Evolutionary conservation across 768 basidiomycete species (phyloP), one percentile per base, ranked within the genome.

Genomic region (Lentinula raphanica): DNA sequence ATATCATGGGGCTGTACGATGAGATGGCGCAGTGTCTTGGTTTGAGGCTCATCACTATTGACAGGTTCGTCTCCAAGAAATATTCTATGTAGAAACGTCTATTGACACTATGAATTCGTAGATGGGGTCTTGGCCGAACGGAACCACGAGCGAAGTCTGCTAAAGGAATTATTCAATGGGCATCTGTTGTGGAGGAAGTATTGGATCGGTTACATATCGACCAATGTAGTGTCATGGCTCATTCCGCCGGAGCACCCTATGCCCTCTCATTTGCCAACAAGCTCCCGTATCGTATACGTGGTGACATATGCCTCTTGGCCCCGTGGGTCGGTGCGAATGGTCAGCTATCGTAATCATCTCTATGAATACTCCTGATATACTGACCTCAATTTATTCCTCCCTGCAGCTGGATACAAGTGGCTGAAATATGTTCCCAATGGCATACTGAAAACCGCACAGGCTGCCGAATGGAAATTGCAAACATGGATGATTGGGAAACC

Each of bases 401-500:
- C 46, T 48, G 27, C n/a, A 90, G 89, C 81, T 66, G 88, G 92
- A 15, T 98, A 97, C 74, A 94, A 89, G 67, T 98, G 94, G 94
- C 80, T 99, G 54, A 96, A 94, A 71, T 98, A 94, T 68, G 90
- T 99, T 5, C 96, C 96, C 0, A 92, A 90, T 60, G 86, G 90
- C 28, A 84, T 99, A 38, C 77, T 99, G 62, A 94, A 91, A 75
- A 94, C 94, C 0, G 96, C 94, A 0, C 94, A 96, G 70, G 92
- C 94, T 3, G 96, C 96, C 0, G 96, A 99, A 67, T 98, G 94
- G 94, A 93, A 90, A 70, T 78, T 98, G 45, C 94, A 97, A 67
- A 90, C 92, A 0, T 98, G 95, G 92, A 92, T 92, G 87, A 83
- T 99, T 29, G 97, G 96, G 62, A 98, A 98, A 66, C 92, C 93